Percentiles rank a stretch among this genome's conserved stretches.
These are phyloP conservation scores for Kuraishia cidri DNA, from an alignment of 805 yeast species.

Conservation along the genomic window DNA sequence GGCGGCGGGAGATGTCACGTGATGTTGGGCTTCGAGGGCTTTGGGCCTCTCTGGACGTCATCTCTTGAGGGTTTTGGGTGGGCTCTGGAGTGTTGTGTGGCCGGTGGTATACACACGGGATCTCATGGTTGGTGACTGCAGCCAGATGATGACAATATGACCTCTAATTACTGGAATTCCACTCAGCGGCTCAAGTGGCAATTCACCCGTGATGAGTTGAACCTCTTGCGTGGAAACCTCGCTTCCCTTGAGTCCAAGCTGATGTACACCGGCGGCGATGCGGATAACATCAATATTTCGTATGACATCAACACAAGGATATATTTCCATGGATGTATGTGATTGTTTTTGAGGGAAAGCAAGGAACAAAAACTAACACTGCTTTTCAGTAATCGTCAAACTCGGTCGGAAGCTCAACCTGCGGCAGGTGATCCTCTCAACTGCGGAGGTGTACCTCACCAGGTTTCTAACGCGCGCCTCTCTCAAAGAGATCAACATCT, in stretches of 20 bases:
- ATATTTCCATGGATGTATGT: conserved; percentile 56
- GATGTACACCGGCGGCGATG: conserved; percentile 3
- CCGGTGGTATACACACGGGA: too few relatives aligned
- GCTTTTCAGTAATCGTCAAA: conserved; percentile 57
- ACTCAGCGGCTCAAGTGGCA: conserved; percentile 82
- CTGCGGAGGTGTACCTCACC: conserved; percentile 81
- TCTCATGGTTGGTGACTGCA: too few relatives aligned
- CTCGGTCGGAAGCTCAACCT: conserved; percentile 72
- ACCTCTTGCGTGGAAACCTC: conserved; percentile 6
- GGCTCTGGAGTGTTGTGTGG: too few relatives aligned
- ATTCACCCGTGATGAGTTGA: conserved; percentile 52
- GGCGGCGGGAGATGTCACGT: too few relatives aligned
- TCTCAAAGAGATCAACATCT: conserved; percentile 74
- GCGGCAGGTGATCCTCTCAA: conserved; percentile 77
- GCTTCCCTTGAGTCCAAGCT: conserved; percentile 13
- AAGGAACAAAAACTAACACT: background rate
- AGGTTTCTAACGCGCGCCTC: conserved; percentile 69
- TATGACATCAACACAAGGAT: conserved; percentile 62
- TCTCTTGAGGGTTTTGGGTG: too few relatives aligned
- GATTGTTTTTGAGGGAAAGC: too few relatives aligned
- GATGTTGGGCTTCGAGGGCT: too few relatives aligned
- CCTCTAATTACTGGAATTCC: conserved; percentile 84
- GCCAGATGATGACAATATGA: too few relatives aligned
- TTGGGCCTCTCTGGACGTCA: too few relatives aligned
- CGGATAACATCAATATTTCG: conserved; percentile 23